Base-by-base conservation (phyloP, 2,329 filamentous ascomycete species). In the Colletotrichum sp. region DNA sequence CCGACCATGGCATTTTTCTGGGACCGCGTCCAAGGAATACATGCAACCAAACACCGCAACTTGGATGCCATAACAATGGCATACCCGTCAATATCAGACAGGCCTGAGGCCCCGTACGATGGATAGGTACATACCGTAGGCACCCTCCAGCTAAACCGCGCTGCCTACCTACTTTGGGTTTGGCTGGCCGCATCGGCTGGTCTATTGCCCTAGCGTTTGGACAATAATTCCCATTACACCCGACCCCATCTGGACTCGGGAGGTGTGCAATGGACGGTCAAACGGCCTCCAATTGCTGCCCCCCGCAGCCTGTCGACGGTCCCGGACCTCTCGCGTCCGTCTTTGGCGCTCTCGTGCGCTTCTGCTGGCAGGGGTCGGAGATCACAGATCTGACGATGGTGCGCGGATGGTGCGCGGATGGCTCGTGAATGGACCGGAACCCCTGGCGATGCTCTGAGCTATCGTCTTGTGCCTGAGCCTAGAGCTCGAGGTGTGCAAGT, bases 161-260 rank as follows among this genome's bases (percentile, higher is more conserved):
- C 39, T 63, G 65, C 52, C 36, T n/a, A 44, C 39, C 39, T 44
- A 44, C 39, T 44, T 68, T 72, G 67, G 69, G 39, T 64, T 63
- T 39, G 72, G 44, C 28, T 69, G 69, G 73, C 73, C 57, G 70
- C 70, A 59, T 73, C 69, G 55, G 64, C 64, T 65, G 63, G 30
- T 39, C 52, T 64, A n/a, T 36, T 63, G 69, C 63, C 62, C 60
- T 68, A 34, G 49, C 55, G 13, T 49, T 34, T 49, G 18, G 18
- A 49, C 44, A 21, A 13, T 18, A 26, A 26, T 3, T 21, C 44
- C 32, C 18, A 18, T 28, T 26, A 21, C 57, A 21, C 44, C 44
- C 44, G 44, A 49, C 39, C 39, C 18, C 39, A n/a, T 49, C 39
- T 49, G 18, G 39, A 8, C 39, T 49, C 39, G 39, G 18, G 39